Evolutionary conservation across 352 stramenopile species (phyloP), one percentile per base, ranked within the genome.

Genomic region (Pythium aristosporum): DNA sequence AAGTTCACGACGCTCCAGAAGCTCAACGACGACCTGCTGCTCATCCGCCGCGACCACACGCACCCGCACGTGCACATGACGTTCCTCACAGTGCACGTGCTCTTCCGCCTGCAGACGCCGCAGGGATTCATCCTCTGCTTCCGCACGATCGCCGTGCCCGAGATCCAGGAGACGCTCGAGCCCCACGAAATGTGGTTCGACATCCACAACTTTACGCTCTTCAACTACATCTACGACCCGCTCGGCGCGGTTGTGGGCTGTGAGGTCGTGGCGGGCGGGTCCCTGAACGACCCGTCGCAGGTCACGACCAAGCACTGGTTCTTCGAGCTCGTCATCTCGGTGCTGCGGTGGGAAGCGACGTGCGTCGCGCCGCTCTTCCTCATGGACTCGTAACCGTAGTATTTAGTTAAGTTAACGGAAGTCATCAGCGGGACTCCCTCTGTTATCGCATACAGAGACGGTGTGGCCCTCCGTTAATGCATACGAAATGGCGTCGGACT

Each of bases 261-360:
- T 39, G 77, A 87, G 36, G 75, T 88, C 53, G 69, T 79, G 25
- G 74, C 67, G 11, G 81, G 81, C 15, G 81, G 81, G 30, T 86
- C 77, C 13, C 76, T 91, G 16, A 63, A 57, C 30, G 74, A 87
- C 46, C 68, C 72, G 43, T 75, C 81, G 61, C 77, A 81, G 57
- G 51, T 85, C 54, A 73, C 76, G 18, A 75, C 73, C 49, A 73
- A 80, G 50, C 74, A 87, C 62, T 88, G 81, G 81, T 66, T 90
- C 10, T 83, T 88, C 25, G 81, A 90, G 69, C 68, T 90, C 54
- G 80, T 86, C 49, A 69, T 83, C 46, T 85, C 75, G 21, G 79
- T 88, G 13, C 36, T 90, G 61, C 74, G 76, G 21, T 90, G 79
- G 79, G 81, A 91, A 51, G 23, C 23, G 5, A 52, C 55, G 28